Percentiles rank a stretch among this genome's conserved stretches.
Evolutionary conservation across 2,329 filamentous ascomycete genomes (phyloP).

Genomic region (Nigrospora osmanthi): DNA sequence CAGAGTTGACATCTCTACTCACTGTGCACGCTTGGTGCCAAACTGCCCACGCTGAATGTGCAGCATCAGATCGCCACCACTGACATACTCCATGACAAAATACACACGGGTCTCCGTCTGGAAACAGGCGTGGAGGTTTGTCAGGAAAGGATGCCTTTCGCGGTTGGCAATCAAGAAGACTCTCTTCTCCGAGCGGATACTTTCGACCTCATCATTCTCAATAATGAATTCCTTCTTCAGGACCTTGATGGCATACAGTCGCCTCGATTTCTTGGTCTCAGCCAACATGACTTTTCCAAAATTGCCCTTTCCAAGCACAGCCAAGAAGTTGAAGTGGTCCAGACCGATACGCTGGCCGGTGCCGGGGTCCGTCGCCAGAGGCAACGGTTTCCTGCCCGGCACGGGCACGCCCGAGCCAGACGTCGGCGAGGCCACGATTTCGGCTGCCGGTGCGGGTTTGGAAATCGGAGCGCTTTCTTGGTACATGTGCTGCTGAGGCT

Average conservation of each 20-base stretch:
- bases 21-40: conserved; percentile 91
- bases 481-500: conserved; percentile 23
- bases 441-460: conserved; percentile 32
- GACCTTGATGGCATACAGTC: conserved; percentile 96
- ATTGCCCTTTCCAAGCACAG: conserved; percentile 96
- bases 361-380: conserved; percentile 63
- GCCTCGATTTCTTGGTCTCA: conserved; percentile 86
- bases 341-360: conserved; percentile 83
- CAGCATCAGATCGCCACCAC: conserved; percentile 96
- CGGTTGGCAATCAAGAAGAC: conserved; percentile 97
- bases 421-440: conserved; percentile 23
- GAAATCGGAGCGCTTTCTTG: conserved; percentile 17
- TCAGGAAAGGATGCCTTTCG: conserved; percentile 90
- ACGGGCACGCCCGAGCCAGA: conserved; percentile 23
- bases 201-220: conserved; percentile 98
- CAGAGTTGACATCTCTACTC: conserved; percentile 31
- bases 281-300: conserved; percentile 99
- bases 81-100: conserved; percentile 99
- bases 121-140: conserved; percentile 95
- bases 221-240: conserved; percentile 99
- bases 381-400: conserved; percentile 50
- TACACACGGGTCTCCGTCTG: conserved; percentile 98
- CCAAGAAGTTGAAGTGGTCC: conserved; percentile 98
- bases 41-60: conserved; percentile 98
- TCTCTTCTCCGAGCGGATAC: conserved; percentile 92